Base-by-base conservation (phyloP, 768 basidiomycete genomes). In the Paxillus rubicundulus region DNA sequence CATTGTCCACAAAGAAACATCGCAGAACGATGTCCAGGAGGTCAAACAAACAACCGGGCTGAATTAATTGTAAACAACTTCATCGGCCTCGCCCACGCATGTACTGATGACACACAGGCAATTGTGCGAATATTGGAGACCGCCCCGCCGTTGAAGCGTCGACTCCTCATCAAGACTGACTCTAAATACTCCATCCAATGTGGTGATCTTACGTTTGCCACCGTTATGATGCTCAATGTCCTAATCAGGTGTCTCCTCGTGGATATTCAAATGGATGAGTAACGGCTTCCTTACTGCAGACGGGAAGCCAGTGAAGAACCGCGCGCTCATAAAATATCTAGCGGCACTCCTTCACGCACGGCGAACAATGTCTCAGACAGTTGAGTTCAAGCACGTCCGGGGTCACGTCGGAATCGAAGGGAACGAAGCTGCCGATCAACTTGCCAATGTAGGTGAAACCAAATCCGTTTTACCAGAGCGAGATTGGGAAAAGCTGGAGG, bases 21-120 rank as follows among this genome's bases (percentile, higher is more conserved):
- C 3, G 78, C 85, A 2, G 92, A 95, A 66, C 77, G 89, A 33
- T 90, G 87, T 67, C 89, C 89, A 4, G 90, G 90, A 3, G 78
- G 73, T 50, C 91, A 92, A 62, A 92, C 91, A 2, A 94, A 94
- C 64, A 92, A 93, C 54, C 74, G 92, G 27, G 94, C 92, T 10
- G 94, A 97, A 66, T 76, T 96, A 30, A 82, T 93, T 49, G 94
- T 91, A 12, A 51, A 69, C 12, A 9, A 51, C 49, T 81, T 75
- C 14, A 18, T 34, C 50, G 24, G 9, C 4, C 21, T 24, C 17
- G 48, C 43, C 40, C 36, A 20, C 50, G 6, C 34, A 24, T 27
- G 32, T 27, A 33, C 20, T 52, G 16, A 52, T 32, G 18, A n/a
- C 37, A 42, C 18, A 36, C 62, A 96, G 94, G 92, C 93, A 10